phyloP scores from a whole-genome alignment of 768 basidiomycete genomes.

The Albatrellus ellisii region DNA sequence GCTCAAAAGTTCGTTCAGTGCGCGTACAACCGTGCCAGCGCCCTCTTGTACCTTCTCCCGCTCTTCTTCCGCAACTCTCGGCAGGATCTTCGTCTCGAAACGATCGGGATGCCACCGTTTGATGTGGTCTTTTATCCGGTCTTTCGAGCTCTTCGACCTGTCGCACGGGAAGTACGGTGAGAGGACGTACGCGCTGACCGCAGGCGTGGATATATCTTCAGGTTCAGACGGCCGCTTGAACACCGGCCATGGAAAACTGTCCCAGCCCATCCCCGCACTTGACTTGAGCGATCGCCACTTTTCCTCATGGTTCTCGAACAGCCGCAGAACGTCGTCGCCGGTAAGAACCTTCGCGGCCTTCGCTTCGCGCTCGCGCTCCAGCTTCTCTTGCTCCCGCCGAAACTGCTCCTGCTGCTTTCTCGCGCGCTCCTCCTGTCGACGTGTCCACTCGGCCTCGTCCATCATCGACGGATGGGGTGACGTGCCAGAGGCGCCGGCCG shows the following conservation, averaged over 20 bases:
- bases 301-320: slow-evolving; percentile 49
- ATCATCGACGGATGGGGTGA: slow-evolving; percentile 13
- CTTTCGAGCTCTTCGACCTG: slow-evolving; percentile 41
- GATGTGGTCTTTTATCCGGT: slow-evolving; percentile 65
- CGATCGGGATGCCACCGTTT: slow-evolving; percentile 76
- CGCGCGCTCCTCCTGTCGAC: slow-evolving; percentile 50
- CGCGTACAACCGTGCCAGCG: slow-evolving; percentile 59
- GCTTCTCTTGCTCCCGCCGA: slow-evolving; percentile 49
- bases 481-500: slow-evolving; percentile 10
- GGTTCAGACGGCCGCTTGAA: slow-evolving; percentile 39
- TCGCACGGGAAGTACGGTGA: slow-evolving; percentile 44
- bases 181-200: slow-evolving; percentile 49
- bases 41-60: slow-evolving; percentile 56
- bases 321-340: slow-evolving; percentile 40
- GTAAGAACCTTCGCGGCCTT: slow-evolving; percentile 30
- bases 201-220: slow-evolving; percentile 45
- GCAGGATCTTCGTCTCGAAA: slow-evolving; percentile 57
- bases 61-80: slow-evolving; percentile 50
- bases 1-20: slow-evolving; percentile 56
- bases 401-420: slow-evolving; percentile 58
- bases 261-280: slow-evolving; percentile 39
- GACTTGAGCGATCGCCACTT: slow-evolving; percentile 37
- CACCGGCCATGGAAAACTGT: slow-evolving; percentile 66
- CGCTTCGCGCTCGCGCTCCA: slow-evolving; percentile 32
- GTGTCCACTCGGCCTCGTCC: slow-evolving; percentile 44